Base-by-base conservation (phyloP, 306 rosid genomes). In the Urtica urens region DNA sequence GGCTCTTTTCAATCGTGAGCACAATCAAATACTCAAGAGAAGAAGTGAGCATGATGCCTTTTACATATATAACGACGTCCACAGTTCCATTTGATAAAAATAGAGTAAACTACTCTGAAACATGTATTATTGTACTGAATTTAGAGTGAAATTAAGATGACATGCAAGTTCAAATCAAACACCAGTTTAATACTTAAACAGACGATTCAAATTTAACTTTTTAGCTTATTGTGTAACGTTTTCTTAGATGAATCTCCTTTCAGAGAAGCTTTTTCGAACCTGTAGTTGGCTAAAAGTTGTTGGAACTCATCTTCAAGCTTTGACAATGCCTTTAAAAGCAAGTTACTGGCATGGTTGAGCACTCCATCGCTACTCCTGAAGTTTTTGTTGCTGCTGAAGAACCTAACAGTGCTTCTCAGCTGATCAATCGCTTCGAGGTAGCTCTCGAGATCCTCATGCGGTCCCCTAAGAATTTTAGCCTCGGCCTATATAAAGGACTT, bases 401-500 rank as follows among this genome's bases (percentile, higher is more conserved):
- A 92, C 11, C 56, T 59, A 41, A 75, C 58, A 50, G 61, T 67
- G 56, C 66, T 52, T 65, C 86, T 76, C 55, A 92, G 57, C 57
- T 92, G 95, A 63, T 69, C 83, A 58, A 85, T 61, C 40, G 96
- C 99, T 71, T 57, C 96, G 53, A 92, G 67, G 69, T 82, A 85
- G 73, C 85, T 82, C 67, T 92, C 96, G 12, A 92, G 78, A 67
- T 90, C 96, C 69, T 90, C 99, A 42, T 85, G 99, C 29, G 99
- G 99, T 27, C 99, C 99, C 57, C 83, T 68, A 23, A 85, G 65
- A 57, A 92, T 85, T 78, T 79, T 92, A 60, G 96, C 96, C 86
- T 92, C 99, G 1, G 99, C 99, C 95, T 90, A 57, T 31, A 60
- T n/a, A n/a, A n/a, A n/a, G n/a, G 31, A 53, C 57, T 46, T 37